These are phyloP conservation scores for Entomortierella parvispora DNA, from an alignment of 192 early-diverging fungal genomes.

Conservation along the genomic window DNA sequence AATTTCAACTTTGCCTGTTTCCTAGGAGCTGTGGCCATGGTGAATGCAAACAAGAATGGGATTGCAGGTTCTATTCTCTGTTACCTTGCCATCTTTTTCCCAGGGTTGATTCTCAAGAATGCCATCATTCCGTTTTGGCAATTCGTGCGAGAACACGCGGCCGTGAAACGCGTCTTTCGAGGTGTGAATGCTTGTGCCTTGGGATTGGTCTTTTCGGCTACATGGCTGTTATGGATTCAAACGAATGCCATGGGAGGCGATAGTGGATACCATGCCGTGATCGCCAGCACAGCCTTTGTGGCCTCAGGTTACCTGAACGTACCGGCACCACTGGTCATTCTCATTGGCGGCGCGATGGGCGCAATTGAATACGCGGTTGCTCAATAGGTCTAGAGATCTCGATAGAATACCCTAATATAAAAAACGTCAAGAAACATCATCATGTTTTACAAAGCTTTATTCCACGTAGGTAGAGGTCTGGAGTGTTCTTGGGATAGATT, in stretches of 20 bases:
- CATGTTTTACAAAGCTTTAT: too few relatives aligned
- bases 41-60: conserved; percentile 32
- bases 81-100: conserved; percentile 68
- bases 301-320: conserved; percentile 35
- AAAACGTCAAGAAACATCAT: too few relatives aligned
- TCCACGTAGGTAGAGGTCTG: too few relatives aligned
- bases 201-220: conserved; percentile 70
- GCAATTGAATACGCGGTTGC: conserved; percentile 46
- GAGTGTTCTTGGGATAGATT: too few relatives aligned
- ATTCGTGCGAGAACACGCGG: conserved; percentile 47
- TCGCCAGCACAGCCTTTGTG: conserved; percentile 50
- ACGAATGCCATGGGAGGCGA: conserved; percentile 31
- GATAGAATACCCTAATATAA: too few relatives aligned
- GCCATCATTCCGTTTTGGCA: conserved; percentile 73
- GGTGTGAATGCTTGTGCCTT: conserved; percentile 73
- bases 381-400: too few relatives aligned
- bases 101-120: conserved; percentile 68
- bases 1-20: conserved; percentile 78
- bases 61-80: conserved; percentile 63
- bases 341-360: conserved; percentile 51
- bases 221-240: conserved; percentile 64
- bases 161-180: conserved; percentile 59
- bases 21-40: conserved; percentile 66
- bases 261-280: conserved; percentile 45
- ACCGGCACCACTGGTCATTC: conserved; percentile 44